Base-by-base conservation (phyloP, 2,329 filamentous ascomycete genomes). In the Clarireedia homoeocarpa region DNA sequence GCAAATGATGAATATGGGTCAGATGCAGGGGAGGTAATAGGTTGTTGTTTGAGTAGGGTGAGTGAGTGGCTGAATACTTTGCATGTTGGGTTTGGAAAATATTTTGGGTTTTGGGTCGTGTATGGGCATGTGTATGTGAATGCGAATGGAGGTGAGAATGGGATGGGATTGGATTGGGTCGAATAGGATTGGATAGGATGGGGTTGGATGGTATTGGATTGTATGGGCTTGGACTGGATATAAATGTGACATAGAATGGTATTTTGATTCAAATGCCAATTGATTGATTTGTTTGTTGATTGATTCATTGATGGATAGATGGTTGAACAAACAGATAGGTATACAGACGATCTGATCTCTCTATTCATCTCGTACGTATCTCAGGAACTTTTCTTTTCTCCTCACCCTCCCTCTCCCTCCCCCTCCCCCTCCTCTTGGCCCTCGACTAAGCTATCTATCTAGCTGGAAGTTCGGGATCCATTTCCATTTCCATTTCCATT, bases 1-100 rank as follows among this genome's bases (percentile, higher is more conserved):
- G 40, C 54, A 62, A 6, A 54, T 54, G 52, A 54, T 54, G 45
- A 49, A 49, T 17, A 55, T 55, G 48, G 48, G 53, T 2, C 53
- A 55, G 50, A 55, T 51, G 47, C 47, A 38, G 9, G 52, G 52
- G 45, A 55, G 52, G 30, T 54, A 15, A 42, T 40, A 17, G 38
- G 17, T 40, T 5, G 15, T 3, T 42, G 17, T 5, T 42, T 42
- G 15, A 9, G 3, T 34, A 10, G 30, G 12, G 30, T 34, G 30
- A 9, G 30, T 34, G 30, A 34, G 9, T 20, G 39, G 39, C 5
- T 42, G 39, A 15, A 9, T 10, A 7, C 3, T 6, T 17, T 42
- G 39, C 7, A n/a, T 42, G 39, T 42, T 42, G 38, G 12, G 17
- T 42, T 42, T 34, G 10, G 30, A 12, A 34, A 12, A 34, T 34